phyloP scores from a whole-genome alignment of 2,329 filamentous ascomycete species.

The Monosporascus sp. region DNA sequence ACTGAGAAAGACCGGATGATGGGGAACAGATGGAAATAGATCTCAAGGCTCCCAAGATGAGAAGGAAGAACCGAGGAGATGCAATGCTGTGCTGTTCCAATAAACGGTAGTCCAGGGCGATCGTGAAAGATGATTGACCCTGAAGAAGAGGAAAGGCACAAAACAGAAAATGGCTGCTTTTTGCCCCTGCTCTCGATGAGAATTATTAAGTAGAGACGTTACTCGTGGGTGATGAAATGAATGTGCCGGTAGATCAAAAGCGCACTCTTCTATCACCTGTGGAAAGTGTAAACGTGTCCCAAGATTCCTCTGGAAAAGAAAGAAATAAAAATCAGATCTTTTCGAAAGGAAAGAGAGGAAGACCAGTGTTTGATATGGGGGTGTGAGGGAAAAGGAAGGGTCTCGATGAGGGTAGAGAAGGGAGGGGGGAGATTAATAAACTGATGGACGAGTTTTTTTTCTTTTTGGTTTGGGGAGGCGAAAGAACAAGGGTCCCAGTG shows the following conservation, averaged over 20 bases:
- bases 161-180: slow-evolving; percentile 2
- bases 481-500: background rate
- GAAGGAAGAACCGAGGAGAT: background rate
- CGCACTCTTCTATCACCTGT: slow-evolving; percentile 15
- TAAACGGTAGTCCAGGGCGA: too few relatives aligned
- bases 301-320: slow-evolving; percentile 37
- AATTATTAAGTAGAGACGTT: slow-evolving; percentile 9
- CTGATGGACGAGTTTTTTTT: background rate
- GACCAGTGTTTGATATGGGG: slow-evolving; percentile 17
- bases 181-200: background rate
- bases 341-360: slow-evolving; percentile 39
- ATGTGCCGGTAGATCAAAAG: slow-evolving; percentile 8
- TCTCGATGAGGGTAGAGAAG: slow-evolving; percentile 16
- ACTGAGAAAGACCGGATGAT: background rate
- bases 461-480: background rate
- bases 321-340: slow-evolving; percentile 33
- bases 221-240: slow-evolving; percentile 2
- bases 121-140: background rate
- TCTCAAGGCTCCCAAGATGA: background rate
- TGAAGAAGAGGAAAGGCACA: slow-evolving; percentile 1
- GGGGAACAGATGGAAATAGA: background rate
- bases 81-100: background rate
- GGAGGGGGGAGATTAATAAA: slow-evolving; percentile 6
- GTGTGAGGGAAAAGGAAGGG: slow-evolving; percentile 21
- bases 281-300: slow-evolving; percentile 27